Conservation (phyloP, 2,329 filamentous ascomycete genomes). For the Botryotinia globosa region DNA sequence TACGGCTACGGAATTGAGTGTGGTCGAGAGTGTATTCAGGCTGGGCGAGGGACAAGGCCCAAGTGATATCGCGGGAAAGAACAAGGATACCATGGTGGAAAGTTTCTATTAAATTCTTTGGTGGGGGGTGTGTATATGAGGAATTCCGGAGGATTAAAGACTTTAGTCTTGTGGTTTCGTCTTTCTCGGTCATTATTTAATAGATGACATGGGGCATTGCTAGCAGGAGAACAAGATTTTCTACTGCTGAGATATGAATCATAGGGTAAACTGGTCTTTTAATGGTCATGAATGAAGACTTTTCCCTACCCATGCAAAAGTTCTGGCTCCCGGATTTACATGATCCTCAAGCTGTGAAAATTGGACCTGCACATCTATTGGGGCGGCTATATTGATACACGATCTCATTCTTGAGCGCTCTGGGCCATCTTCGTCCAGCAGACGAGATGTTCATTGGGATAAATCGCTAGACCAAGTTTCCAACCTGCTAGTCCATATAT, state of each 20-base stretch:
- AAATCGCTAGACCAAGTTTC: background rate
- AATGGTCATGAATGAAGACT: slow-evolving; percentile 3
- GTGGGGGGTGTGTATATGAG: slow-evolving; percentile 11
- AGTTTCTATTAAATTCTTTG: slow-evolving; percentile 80
- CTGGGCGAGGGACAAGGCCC: slow-evolving; percentile 83
- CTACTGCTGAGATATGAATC: background rate
- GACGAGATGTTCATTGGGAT: background rate
- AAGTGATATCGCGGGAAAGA: slow-evolving; percentile 72
- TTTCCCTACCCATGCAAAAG: background rate
- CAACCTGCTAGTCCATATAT: background rate
- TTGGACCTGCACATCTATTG: background rate
- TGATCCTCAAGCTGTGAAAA: background rate
- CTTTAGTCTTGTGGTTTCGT: background rate
- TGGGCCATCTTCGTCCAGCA: background rate
- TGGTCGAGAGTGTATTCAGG: slow-evolving; percentile 94
- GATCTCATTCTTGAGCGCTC: background rate
- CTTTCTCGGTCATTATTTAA: background rate
- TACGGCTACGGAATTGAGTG: slow-evolving; percentile 94
- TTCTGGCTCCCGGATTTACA: background rate
- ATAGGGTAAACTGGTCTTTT: slow-evolving; percentile 1
- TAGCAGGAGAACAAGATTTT: background rate
- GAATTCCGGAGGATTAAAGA: background rate
- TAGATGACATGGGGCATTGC: background rate
- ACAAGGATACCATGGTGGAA: slow-evolving; percentile 99
- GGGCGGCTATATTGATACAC: background rate